Base-by-base conservation (phyloP, 805 yeast genomes). In the Kregervanrija pseudodelftensis region DNA sequence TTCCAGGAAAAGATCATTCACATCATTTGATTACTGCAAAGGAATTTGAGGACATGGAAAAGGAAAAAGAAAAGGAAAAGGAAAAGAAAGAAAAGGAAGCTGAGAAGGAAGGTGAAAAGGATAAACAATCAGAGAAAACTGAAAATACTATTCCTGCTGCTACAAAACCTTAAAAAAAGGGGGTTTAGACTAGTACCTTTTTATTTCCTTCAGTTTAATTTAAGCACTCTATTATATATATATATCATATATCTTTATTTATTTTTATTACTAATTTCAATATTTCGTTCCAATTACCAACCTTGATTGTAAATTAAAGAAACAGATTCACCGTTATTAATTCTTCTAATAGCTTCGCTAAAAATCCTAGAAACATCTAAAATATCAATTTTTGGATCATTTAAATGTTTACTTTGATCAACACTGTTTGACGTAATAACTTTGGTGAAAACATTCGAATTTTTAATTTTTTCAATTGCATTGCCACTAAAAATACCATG, bases 251-350 rank as follows among this genome's bases (percentile, higher is more conserved):
- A 16, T 30, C 13, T 37, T 30, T 30, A n/a, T 8, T 11, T 30
- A 12, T 35, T 1, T 33, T 22, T 13, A n/a, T 31, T 5, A 30
- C 15, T 31, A 17, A 22, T 9, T 8, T 17, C 11, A 28, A 36
- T 28, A 30, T 16, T 4, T 15, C 31, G 8, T 22, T 11, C 36
- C 17, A 32, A 9, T 56, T 49, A 77, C 79, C 79, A 74, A 2
- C 80, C 95, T 54, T 85, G 90, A 56, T 89, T 96, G 66, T 90
- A 93, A 49, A 93, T 70, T 86, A 88, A 84, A 14, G 95, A 83
- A 13, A 93, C 95, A 12, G 91, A 80, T 69, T 93, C 99, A 53
- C 99, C 99, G 55, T 93, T 93, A 64, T 93, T 95, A 41, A 93
- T 91, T 63, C 99, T 76, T 62, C 99, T 75, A 38, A 93, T 88